These are phyloP conservation scores for Cydonia oblonga DNA, from an alignment of 331 rosid species.

Conservation along the genomic window DNA sequence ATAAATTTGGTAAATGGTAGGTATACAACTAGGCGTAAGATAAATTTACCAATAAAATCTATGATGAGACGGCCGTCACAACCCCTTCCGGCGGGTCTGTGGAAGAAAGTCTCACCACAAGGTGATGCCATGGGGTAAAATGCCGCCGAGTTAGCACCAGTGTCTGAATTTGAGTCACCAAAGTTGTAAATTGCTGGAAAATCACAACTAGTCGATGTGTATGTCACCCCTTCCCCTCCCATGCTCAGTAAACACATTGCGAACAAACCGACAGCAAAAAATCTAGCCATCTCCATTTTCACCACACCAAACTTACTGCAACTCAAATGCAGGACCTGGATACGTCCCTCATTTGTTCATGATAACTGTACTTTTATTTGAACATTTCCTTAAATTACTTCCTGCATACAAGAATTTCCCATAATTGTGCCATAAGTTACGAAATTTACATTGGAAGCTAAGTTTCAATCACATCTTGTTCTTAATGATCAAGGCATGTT, in stretches of 20 bases:
- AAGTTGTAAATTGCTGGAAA: slow-evolving; percentile 69
- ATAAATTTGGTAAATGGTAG: no score
- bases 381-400: no score
- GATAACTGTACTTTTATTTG: no score
- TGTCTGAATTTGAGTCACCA: slow-evolving; percentile 85
- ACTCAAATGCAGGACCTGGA: no score
- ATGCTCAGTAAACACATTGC: slow-evolving; percentile 11
- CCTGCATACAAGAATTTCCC: no score
- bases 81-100: slow-evolving; percentile 47
- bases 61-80: slow-evolving; percentile 70
- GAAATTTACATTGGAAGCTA: no score
- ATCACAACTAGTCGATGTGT: slow-evolving; percentile 19
- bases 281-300: slow-evolving; percentile 17
- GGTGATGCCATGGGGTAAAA: slow-evolving; percentile 44
- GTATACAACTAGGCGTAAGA: neutral
- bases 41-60: slow-evolving; percentile 45
- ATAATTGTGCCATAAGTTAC: no score
- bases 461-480: no score
- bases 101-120: slow-evolving; percentile 56
- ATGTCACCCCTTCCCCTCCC: slow-evolving; percentile 6
- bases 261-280: neutral
- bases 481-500: no score
- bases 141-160: slow-evolving; percentile 62
- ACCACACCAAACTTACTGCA: neutral
- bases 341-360: no score